Evolutionary conservation across 2,329 filamentous ascomycete species (phyloP), one percentile per base, ranked within the genome.

Genomic region (Arthroderma sp.): DNA sequence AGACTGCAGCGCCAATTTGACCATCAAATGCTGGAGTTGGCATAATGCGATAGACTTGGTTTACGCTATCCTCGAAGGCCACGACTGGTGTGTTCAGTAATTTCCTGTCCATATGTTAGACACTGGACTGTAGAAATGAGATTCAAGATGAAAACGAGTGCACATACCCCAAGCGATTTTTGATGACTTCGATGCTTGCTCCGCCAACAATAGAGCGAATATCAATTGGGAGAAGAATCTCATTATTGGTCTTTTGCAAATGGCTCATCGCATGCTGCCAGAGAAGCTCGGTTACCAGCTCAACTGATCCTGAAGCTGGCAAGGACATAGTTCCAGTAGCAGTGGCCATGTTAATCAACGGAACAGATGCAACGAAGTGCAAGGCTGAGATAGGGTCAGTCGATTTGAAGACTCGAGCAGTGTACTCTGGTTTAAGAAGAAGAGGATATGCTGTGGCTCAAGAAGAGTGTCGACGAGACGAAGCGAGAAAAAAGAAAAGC

Each of bases 181-280:
- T 69, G 49, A 71, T 65, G 49, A 65, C 64, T 31, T 68, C 60
- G 55, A 71, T 60, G 55, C 66, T 67, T n/a, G 57, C 54, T 47
- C 63, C 60, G 37, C 67, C 67, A 58, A 71, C 67, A 41, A 65
- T 59, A n/a, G 64, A 62, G n/a, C 52, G 61, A 56, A 70, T 63
- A 59, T 66, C 66, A 15, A 63, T 56, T n/a, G 67, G 67, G 43
- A 71, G 62, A 39, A 70, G 60, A 33, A 71, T 62, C 55, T 70
- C 64, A 35, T 68, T 66, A 51, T 70, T 67, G 44, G 66, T 70
- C 31, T 61, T 61, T 31, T 61, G 51, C 25, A 70, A 62, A 54
- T 70, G 63, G 33, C 61, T 62, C 54, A 67, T 55, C 55, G 65
- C 64, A 63, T 70, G 65, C 43, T 68, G 63, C 68, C 68, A 71